Conservation (phyloP, 176 grass and related monocot genomes). For the Carex littledalei region DNA sequence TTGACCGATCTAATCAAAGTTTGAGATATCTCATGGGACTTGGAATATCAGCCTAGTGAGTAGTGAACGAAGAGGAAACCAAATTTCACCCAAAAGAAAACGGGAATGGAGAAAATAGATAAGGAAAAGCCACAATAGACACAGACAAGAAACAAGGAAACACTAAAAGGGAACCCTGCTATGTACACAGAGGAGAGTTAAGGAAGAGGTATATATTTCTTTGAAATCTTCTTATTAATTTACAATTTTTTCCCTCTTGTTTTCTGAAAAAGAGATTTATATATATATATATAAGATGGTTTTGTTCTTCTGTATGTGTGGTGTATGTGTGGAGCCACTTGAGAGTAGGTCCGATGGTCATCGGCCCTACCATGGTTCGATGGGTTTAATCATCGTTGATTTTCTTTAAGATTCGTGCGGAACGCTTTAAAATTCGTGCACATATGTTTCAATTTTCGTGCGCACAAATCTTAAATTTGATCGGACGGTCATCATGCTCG, state of each 20-base stretch:
- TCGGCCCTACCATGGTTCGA: too few species aligned
- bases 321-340: not conserved
- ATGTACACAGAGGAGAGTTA: not conserved
- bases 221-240: not conserved
- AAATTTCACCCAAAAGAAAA: not conserved
- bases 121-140: not conserved
- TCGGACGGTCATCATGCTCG: too few species aligned
- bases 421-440: too few species aligned
- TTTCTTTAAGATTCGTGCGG: too few species aligned
- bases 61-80: not conserved
- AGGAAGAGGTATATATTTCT: not conserved
- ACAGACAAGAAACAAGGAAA: not conserved
- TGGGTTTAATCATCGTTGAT: too few species aligned
- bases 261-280: not conserved
- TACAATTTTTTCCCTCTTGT: not conserved
- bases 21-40: not conserved
- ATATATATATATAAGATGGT: not conserved
- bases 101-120: not conserved
- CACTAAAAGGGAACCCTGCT: not conserved
- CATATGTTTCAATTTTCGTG: too few species aligned
- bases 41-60: too few species aligned
- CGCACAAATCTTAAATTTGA: too few species aligned
- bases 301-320: not conserved
- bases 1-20: too few species aligned
- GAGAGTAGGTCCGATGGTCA: too few species aligned